Base-by-base conservation (phyloP, 495 filamentous ascomycete species). In the Daldinia loculata region DNA sequence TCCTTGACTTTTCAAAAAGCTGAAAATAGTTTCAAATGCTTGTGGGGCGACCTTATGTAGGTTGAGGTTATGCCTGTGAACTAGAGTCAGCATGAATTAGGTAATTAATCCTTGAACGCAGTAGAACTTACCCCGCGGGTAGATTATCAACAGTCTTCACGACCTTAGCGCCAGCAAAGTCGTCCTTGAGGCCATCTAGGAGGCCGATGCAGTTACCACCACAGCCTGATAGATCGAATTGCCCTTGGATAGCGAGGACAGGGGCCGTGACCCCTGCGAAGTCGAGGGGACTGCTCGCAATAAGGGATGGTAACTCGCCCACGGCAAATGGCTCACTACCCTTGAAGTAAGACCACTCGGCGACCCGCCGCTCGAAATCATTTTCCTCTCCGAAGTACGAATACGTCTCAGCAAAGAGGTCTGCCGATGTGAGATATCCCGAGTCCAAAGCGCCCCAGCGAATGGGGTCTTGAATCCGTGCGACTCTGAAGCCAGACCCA, bases 311-410 rank as follows among this genome's bases (percentile, higher is more conserved):
- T 6, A 75, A 58, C 41, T 72, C 71, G 12, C 68, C 74, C n/a
- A 76, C 39, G 11, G 74, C 71, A 29, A 76, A 76, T 6, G 72
- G 74, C 58, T 75, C 71, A 50, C 74, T 76, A n/a, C 64, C 68
- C 22, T 50, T 34, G 19, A 62, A 61, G 22, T 75, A 56, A 4
- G 68, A 71, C 68, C 67, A 76, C 50, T 76, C 72, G 14, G 74
- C 74, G 3, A 70, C 72, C 7, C 65, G 65, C 19, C 61, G 71
- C 68, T 76, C 74, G 50, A 72, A 76, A 22, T 71, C 68, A n/a
- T 64, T 56, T n/a, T 48, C 41, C 39, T 60, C 34, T 5, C 64
- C 65, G 36, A 70, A 76, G 66, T 75, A 76, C 6, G 56, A 30
- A 55, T 75, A 69, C 3, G 72, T 72, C 64, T 72, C 72, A 17